Percentiles rank a stretch among this genome's conserved stretches.
These are phyloP conservation scores for Agrostemma githago DNA, from an alignment of 148 eudicot genomes.

Conservation along the genomic window DNA sequence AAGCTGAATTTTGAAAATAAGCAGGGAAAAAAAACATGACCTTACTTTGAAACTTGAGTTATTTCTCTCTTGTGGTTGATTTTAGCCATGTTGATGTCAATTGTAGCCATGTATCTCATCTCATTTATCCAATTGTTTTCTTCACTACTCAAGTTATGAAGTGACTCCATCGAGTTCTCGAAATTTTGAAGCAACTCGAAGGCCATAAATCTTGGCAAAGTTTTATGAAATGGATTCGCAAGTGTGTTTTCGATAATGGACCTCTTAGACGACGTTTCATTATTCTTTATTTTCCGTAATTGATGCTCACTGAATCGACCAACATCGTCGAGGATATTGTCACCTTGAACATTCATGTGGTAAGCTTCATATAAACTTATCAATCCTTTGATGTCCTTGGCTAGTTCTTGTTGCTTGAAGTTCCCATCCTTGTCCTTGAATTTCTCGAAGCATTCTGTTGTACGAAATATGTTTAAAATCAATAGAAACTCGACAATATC, in stretches of 20 bases:
- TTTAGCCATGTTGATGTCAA: slow-evolving; percentile 28
- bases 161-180: not conserved
- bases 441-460: slow-evolving; percentile 38
- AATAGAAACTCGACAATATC: not conserved
- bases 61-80: slow-evolving; percentile 32
- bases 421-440: slow-evolving; percentile 41
- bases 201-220: slow-evolving; percentile 23
- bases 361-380: slow-evolving; percentile 63
- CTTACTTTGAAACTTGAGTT: slow-evolving; percentile 42
- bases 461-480: not conserved
- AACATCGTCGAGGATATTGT: slow-evolving; percentile 49
- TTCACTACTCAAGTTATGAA: slow-evolving; percentile 7
- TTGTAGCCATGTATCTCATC: slow-evolving; percentile 19
- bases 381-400: slow-evolving; percentile 40
- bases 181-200: slow-evolving; percentile 11
- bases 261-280: slow-evolving; percentile 15
- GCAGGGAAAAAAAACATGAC: too few species aligned
- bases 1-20: too few species aligned
- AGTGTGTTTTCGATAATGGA: slow-evolving; percentile 26
- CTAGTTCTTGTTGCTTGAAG: slow-evolving; percentile 29
- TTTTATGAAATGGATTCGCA: slow-evolving; percentile 32
- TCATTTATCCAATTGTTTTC: slow-evolving; percentile 17
- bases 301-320: slow-evolving; percentile 28
- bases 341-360: slow-evolving; percentile 47
- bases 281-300: slow-evolving; percentile 18